Evolutionary conservation across 2,329 filamentous ascomycete species (phyloP), one percentile per base, ranked within the genome.

Genomic region (Thelonectria olida): DNA sequence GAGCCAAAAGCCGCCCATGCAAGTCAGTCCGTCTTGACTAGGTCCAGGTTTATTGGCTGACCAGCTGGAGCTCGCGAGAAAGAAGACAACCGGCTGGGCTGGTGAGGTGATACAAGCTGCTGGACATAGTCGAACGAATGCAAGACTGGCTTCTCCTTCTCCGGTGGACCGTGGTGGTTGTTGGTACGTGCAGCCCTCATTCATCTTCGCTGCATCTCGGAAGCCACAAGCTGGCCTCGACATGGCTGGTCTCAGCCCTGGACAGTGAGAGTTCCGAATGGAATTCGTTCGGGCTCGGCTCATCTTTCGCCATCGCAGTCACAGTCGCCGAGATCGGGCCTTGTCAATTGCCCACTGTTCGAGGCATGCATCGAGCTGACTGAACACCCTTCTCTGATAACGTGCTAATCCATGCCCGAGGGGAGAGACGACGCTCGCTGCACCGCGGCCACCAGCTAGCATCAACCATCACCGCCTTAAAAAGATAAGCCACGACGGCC

Each of bases 401-500:
- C 49, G 41, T 25, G 27, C 48, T 44, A 15, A 34, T 20, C 41
- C 20, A 23, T 36, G 54, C 49, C 58, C 28, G 9, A 31, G 28
- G n/a, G n/a, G n/a, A n/a, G n/a, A n/a, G n/a, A n/a, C n/a, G n/a
- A n/a, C n/a, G n/a, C n/a, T n/a, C n/a, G n/a, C n/a, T n/a, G n/a
- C n/a, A n/a, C n/a, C n/a, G n/a, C n/a, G n/a, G n/a, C n/a, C n/a
- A n/a, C n/a, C n/a, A n/a, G n/a, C n/a, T n/a, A n/a, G n/a, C 28
- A 10, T 31, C 28, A 31, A 12, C 31, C 20, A 23, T 36, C 34
- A 60, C 49, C 51, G 28, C n/a, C 22, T 55, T 17, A 7, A 27
- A 15, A 52, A 51, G 48, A 58, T 61, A 69, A 69, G 68, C 61
- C 68, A 48, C 22, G 12, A 45, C 45, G 52, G 38, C 54, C 45